Evolutionary conservation across 805 yeast species (phyloP).

Genomic region (Schizosaccharomyces octosporus): DNA sequence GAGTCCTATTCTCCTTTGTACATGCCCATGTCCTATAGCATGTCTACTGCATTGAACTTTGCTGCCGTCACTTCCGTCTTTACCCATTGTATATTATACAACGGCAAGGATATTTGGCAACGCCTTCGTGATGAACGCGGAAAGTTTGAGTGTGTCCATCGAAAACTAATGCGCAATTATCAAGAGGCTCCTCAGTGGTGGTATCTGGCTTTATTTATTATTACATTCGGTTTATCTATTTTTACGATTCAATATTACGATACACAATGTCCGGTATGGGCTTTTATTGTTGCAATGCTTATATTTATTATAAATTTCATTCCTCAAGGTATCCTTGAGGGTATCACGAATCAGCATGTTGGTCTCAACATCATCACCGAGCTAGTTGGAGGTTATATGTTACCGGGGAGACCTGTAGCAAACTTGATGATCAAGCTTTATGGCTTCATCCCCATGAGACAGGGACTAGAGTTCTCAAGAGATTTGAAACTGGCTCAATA

Average conservation of each 20-base stretch:
- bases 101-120: constrained; percentile 10
- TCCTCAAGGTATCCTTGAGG: constrained; percentile 37
- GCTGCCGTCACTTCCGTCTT: constrained; percentile 10
- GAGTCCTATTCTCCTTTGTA: constrained; percentile 38
- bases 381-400: constrained; percentile 36
- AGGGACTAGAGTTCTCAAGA: constrained; percentile 28
- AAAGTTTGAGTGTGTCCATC: constrained; percentile 24
- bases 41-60: constrained; percentile 30
- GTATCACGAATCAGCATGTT: constrained; percentile 34
- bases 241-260: constrained; percentile 19
- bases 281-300: constrained; percentile 30
- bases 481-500: constrained; percentile 45
- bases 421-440: constrained; percentile 37
- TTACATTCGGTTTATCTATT: constrained; percentile 23
- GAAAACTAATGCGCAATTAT: constrained; percentile 31
- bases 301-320: constrained; percentile 30
- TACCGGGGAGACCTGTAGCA: constrained; percentile 37
- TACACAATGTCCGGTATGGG: constrained; percentile 36
- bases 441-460: constrained; percentile 27
- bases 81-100: neutral
- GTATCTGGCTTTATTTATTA: constrained; percentile 23
- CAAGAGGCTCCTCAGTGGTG: constrained; percentile 44
- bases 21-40: constrained; percentile 30
- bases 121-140: constrained; percentile 9
- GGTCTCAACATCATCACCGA: constrained; percentile 41